These are phyloP conservation scores for Salvia sclarea DNA, from an alignment of 305 asterid species.

Conservation along the genomic window DNA sequence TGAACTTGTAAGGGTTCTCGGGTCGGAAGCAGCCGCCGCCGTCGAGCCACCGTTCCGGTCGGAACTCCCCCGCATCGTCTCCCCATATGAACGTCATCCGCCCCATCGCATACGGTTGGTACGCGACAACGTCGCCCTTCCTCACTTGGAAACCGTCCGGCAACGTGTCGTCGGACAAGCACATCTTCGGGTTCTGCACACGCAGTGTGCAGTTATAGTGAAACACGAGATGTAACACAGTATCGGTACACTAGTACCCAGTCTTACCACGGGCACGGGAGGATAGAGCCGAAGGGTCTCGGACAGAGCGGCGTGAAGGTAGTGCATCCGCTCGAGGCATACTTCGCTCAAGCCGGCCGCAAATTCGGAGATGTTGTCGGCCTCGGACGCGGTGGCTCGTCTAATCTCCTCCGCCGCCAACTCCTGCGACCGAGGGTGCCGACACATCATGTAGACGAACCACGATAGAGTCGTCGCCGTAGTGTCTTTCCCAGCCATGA, in stretches of 20 bases:
- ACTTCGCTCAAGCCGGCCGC: conserved; percentile 49
- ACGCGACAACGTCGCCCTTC: conserved; percentile 60
- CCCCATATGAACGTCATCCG: conserved; percentile 78
- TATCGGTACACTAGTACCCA: background rate
- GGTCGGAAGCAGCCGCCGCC: conserved; percentile 49
- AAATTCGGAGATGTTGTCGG: conserved; percentile 35
- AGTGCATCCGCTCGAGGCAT: conserved; percentile 63
- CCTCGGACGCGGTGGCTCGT: conserved; percentile 26
- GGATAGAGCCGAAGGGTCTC: conserved; percentile 84
- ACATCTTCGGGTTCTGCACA: conserved; percentile 54
- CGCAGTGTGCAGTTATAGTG: background rate
- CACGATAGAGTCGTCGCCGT: conserved; percentile 72
- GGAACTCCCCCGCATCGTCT: conserved; percentile 60
- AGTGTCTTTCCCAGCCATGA: conserved; percentile 84
- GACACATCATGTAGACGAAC: conserved; percentile 73
- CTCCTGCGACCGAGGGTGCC: conserved; percentile 60
- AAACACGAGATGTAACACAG: background rate
- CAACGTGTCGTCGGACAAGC: conserved; percentile 60
- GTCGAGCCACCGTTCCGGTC: conserved; percentile 78
- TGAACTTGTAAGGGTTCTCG: conserved; percentile 68
- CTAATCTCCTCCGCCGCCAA: conserved; percentile 46
- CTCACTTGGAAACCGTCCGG: conserved; percentile 66
- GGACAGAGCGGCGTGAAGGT: conserved; percentile 66
- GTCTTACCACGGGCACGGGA: conserved; percentile 71
- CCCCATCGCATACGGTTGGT: conserved; percentile 81